These are phyloP conservation scores for Penicillium paradoxum DNA, from an alignment of 495 filamentous ascomycete genomes.

Conservation along the genomic window DNA sequence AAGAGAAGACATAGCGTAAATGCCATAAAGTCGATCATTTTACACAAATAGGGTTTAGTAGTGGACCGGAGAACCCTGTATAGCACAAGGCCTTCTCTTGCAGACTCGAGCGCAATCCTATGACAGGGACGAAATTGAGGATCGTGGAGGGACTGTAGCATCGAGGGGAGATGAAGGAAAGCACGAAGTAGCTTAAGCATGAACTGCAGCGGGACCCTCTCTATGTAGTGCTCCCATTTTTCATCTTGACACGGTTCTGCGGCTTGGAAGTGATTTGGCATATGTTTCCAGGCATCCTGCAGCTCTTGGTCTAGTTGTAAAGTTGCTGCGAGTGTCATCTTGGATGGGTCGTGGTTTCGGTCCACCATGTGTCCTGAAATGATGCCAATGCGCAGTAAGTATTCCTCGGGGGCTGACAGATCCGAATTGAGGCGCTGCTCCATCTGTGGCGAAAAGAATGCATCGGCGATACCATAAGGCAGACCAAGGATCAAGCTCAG, in stretches of 20 bases:
- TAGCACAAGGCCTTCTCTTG: slow-evolving; percentile 39
- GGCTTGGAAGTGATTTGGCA: slow-evolving; percentile 33
- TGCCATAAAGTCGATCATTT: slow-evolving; percentile 50
- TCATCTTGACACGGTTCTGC: slow-evolving; percentile 10
- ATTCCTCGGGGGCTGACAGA: slow-evolving; percentile 18
- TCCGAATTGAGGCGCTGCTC: slow-evolving; percentile 18
- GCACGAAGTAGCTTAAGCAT: slow-evolving; percentile 40
- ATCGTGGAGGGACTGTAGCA: slow-evolving; percentile 46
- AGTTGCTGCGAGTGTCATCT: slow-evolving; percentile 36
- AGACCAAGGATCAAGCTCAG: slow-evolving; percentile 47
- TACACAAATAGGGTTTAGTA: slow-evolving; percentile 42
- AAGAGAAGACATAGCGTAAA: slow-evolving; percentile 50
- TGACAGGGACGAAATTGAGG: slow-evolving; percentile 36
- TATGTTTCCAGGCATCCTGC: slow-evolving; percentile 31
- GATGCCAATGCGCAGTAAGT: slow-evolving; percentile 29
- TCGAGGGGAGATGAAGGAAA: slow-evolving; percentile 51
- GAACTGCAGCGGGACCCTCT: slow-evolving; percentile 41
- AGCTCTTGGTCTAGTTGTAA: slow-evolving; percentile 47
- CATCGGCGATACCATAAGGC: slow-evolving; percentile 41
- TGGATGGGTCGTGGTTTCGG: slow-evolving; percentile 38
- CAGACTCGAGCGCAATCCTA: slow-evolving; percentile 41
- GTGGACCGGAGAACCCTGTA: slow-evolving; percentile 41
- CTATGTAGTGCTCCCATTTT: slow-evolving; percentile 21
- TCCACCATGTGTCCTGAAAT: slow-evolving; percentile 50
- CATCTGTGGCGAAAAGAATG: slow-evolving; percentile 27